A percentile compares a stretch with the other conserved stretches of the same genome.
Evolutionary conservation across 495 filamentous ascomycete species (phyloP).

Genomic region (Penicillium tannophilum): DNA sequence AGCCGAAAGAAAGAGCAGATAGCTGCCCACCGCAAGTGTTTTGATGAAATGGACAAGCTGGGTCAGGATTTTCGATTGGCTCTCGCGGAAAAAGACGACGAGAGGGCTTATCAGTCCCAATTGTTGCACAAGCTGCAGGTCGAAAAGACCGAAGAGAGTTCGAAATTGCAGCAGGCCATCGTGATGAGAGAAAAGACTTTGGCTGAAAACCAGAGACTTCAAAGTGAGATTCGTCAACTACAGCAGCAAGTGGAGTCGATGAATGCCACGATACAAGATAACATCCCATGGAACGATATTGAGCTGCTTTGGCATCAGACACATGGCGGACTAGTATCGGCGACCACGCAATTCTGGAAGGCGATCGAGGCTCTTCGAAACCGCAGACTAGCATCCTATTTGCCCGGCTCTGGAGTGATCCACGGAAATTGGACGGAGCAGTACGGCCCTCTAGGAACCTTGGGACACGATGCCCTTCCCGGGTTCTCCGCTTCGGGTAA

Average conservation of each 20-base stretch:
- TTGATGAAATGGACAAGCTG: background rate
- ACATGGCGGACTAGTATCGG: slow-evolving; percentile 16
- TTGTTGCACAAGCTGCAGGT: background rate
- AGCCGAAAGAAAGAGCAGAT: background rate
- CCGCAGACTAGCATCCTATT: slow-evolving; percentile 18
- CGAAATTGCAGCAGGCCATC: slow-evolving; percentile 1
- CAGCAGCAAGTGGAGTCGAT: slow-evolving; percentile 19
- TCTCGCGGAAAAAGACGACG: background rate
- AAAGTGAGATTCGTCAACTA: slow-evolving; percentile 10
- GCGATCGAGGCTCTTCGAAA: slow-evolving; percentile 15
- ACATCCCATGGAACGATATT: slow-evolving; percentile 21
- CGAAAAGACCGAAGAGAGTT: background rate
- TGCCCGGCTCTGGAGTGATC: slow-evolving; percentile 18
- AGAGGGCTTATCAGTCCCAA: background rate
- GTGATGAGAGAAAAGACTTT: background rate
- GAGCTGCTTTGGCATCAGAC: slow-evolving; percentile 16
- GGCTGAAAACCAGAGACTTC: slow-evolving; percentile 10
- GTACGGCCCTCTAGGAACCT: slow-evolving; percentile 7
- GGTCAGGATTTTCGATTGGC: background rate
- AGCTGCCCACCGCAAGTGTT: background rate
- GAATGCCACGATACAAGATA: slow-evolving; percentile 14
- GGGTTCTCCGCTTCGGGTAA: slow-evolving; percentile 10
- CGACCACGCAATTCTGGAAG: slow-evolving; percentile 16
- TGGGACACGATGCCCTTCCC: slow-evolving; percentile 4
- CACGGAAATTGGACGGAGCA: slow-evolving; percentile 11